Evolutionary conservation across 805 yeast species (phyloP), one percentile per base, ranked within the genome.

Genomic region (Schwanniomyces sp.): DNA sequence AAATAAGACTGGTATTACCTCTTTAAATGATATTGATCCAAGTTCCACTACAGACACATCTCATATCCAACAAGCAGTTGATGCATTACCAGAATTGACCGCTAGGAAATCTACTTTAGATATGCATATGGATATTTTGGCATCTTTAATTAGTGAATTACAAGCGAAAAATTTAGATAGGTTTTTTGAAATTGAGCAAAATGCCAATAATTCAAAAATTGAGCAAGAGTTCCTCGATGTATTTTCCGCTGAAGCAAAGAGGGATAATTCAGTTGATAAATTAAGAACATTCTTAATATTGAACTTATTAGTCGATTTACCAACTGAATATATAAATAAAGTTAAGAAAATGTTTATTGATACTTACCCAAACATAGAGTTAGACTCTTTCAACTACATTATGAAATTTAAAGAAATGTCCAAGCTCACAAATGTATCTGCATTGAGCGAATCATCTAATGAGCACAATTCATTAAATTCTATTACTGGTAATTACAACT

Each of bases 101-200:
- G 88, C 90, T 6, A 81, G 96, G 57, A 94, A 94, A 65, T 76
- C 83, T 45, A 82, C 90, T 28, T 85, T 94, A 56, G 99, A 94
- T 70, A 88, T 89, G 85, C 99, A 94, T 69, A 92, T 94, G 96
- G 91, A 89, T 59, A 91, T 94, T 24, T 81, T 95, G 52, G 88
- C 97, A 8, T 81, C 91, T 16, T 72, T 94, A 44, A 78, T 94
- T 50, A 83, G 85, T 60, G 90, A 91, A 54, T 75, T 94, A 50
- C 94, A 92, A 58, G 84, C 86, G n/a, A 86, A 92, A 54, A 85
- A 85, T 14, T 76, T 94, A 55, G 99, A 95, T 59, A 83, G 91
- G 47, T 87, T 91, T 56, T 94, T 92, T 65, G 98, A 94, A 69
- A 83, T 94, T 51, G 99, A 94, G 69, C 97, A 92, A 63, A 85